phyloP scores from a whole-genome alignment of 2,329 filamentous ascomycete species.

The Exophiala phaeomuriformis region DNA sequence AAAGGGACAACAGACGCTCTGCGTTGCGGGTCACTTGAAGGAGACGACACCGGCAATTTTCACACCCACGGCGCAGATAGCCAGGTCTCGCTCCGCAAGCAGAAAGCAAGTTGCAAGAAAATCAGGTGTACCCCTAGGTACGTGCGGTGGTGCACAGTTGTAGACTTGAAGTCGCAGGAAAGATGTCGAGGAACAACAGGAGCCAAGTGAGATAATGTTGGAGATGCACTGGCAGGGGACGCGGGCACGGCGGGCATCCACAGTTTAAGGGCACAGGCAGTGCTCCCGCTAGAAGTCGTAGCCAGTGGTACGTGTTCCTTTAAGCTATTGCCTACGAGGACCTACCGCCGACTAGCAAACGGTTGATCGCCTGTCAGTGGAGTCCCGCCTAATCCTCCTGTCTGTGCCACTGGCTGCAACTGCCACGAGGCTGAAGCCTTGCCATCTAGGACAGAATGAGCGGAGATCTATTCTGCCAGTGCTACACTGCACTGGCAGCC shows the following conservation, averaged over 20 bases:
- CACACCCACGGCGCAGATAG: not conserved
- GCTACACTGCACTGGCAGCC: not conserved
- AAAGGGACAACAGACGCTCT: not conserved
- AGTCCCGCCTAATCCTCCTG: too few relatives aligned
- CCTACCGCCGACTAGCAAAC: too few relatives aligned
- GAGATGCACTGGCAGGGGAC: slow-evolving; percentile 2
- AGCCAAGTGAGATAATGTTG: not conserved
- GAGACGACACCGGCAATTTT: too few relatives aligned
- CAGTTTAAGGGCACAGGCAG: not conserved
- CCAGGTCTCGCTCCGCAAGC: not conserved
- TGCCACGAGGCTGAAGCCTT: not conserved
- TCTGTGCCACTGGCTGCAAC: too few relatives aligned
- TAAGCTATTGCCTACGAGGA: too few relatives aligned
- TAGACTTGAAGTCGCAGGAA: too few relatives aligned
- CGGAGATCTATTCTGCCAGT: not conserved
- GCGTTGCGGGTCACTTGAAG: not conserved
- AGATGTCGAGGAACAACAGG: not conserved
- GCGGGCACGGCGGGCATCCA: not conserved
- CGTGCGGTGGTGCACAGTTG: not conserved
- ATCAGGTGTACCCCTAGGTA: not conserved
- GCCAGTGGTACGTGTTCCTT: too few relatives aligned
- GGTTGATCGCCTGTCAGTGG: too few relatives aligned
- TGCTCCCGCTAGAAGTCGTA: too few relatives aligned
- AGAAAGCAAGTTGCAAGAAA: not conserved
- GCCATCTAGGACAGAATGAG: not conserved